Conservation (phyloP, 257 asterid genomes). For the Linaria vulgaris region DNA sequence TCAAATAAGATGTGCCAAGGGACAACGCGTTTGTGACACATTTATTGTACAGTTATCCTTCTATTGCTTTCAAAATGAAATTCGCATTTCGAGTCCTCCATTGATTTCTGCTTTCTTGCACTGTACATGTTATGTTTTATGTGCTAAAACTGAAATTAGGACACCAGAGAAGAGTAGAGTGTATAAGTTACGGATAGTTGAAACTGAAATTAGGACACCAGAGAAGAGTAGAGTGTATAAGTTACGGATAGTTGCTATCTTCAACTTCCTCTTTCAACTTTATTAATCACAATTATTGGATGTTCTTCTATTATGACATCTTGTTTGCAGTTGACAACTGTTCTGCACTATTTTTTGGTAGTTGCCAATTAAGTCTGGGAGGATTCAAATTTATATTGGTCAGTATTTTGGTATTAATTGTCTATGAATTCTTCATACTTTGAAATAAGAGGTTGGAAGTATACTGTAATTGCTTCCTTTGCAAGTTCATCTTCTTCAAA, state of each 20-base stretch:
- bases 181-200: neutral
- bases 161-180: neutral
- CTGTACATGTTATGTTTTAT: neutral
- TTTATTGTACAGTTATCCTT: neutral
- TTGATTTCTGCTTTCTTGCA: neutral
- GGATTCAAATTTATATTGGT: no score
- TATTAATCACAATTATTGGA: neutral
- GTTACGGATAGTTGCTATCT: neutral
- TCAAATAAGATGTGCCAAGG: slow-evolving; percentile 10
- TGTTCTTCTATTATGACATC: neutral
- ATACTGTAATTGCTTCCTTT: no score
- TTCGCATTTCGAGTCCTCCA: neutral
- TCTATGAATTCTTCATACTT: no score
- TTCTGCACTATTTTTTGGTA: no score
- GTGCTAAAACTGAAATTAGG: neutral
- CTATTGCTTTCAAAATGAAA: neutral
- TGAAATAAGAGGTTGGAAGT: no score
- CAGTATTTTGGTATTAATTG: no score
- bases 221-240: neutral
- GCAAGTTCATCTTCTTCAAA: no score
- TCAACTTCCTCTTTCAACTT: neutral
- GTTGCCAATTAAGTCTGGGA: no score
- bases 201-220: neutral
- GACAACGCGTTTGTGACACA: no score
- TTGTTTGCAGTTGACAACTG: no score